Conservation (phyloP, 441 rosid species). For the Dalechampia spathulata region DNA sequence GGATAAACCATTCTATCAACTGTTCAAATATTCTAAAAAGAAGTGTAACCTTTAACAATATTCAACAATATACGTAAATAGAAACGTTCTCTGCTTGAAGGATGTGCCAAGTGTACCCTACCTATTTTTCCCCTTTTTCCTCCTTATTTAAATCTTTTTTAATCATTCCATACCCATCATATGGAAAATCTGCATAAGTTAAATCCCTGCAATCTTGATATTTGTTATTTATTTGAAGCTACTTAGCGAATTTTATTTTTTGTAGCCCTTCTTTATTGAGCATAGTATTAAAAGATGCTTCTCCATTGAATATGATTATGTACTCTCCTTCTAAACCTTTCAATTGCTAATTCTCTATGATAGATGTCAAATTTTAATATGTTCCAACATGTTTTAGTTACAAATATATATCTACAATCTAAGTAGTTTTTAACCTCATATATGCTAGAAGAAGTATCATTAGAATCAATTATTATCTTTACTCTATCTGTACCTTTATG, state of each 20-base stretch:
- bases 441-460: neutral
- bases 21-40: too few species aligned
- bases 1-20: too few species aligned
- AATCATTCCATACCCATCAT: neutral
- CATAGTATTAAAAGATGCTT: neutral
- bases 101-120: neutral
- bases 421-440: neutral
- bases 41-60: too few species aligned
- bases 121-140: neutral
- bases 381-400: neutral
- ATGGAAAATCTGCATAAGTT: neutral
- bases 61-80: neutral
- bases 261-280: neutral
- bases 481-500: neutral
- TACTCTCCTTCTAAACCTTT: constrained; percentile 8
- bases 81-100: neutral
- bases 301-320: neutral
- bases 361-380: neutral
- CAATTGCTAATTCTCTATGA: neutral
- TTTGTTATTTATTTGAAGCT: neutral
- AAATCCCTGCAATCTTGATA: neutral
- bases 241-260: neutral
- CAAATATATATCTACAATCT: neutral
- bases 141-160: neutral
- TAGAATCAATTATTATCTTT: neutral